A percentile compares a stretch with the other conserved stretches of the same genome.
These are phyloP conservation scores for Smallanthus sonchifolius DNA, from an alignment of 129 eudicot species.

Conservation along the genomic window DNA sequence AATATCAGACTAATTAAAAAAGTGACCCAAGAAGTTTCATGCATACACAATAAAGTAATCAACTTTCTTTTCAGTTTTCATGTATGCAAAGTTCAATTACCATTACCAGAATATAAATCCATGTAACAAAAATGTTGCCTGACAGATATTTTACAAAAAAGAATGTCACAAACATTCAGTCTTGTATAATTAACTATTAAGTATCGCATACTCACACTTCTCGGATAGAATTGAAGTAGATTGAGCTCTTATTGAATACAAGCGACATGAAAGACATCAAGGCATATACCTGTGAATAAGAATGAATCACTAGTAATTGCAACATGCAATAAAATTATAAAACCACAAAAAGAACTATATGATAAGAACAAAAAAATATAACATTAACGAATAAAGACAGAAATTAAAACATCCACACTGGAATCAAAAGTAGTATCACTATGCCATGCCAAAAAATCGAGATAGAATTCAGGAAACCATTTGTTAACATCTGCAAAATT, in stretches of 20 bases:
- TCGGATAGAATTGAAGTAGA: conserved; percentile 77
- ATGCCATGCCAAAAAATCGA: neutral
- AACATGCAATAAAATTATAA: conserved; percentile 4
- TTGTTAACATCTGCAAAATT: neutral
- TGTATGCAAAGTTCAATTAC: neutral
- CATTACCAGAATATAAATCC: conserved; percentile 6
- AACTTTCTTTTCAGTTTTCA: neutral
- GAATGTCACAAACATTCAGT: conserved; percentile 12
- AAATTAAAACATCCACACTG: neutral
- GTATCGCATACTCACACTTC: conserved; percentile 64
- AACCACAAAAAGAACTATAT: conserved; percentile 1
- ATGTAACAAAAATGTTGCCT: neutral
- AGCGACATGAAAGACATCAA: conserved; percentile 75
- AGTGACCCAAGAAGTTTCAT: neutral
- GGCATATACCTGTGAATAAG: conserved; percentile 53
- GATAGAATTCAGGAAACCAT: conserved; percentile 2
- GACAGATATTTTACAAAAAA: neutral
- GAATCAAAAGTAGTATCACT: conserved; percentile 1
- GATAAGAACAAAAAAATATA: neutral
- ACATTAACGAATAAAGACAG: neutral
- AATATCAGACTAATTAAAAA: neutral
- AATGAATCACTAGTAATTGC: conserved; percentile 5
- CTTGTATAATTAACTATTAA: neutral
- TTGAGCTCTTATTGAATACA: conserved; percentile 48
- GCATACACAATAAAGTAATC: conserved; percentile 13